These are phyloP conservation scores for Nyssa sinensis DNA, from an alignment of 148 eudicot species.

Conservation along the genomic window DNA sequence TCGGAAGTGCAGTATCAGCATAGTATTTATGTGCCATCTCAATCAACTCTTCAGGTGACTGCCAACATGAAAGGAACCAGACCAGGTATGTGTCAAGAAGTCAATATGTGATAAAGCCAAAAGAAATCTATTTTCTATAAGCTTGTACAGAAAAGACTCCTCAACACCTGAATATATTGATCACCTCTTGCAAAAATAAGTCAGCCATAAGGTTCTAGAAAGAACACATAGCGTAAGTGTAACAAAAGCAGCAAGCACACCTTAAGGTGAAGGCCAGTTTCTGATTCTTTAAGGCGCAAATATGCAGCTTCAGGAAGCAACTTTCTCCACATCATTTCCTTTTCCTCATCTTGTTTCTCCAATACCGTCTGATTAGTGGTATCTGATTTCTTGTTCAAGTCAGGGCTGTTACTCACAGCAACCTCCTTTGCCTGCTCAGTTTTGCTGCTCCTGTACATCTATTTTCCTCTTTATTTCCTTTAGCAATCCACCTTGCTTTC, in stretches of 20 bases:
- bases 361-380: slow-evolving; percentile 36
- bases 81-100: slow-evolving; percentile 18
- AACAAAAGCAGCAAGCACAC: slow-evolving; percentile 30
- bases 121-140: slow-evolving; percentile 1
- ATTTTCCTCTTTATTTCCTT: slow-evolving; percentile 85
- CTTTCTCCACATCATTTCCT: slow-evolving; percentile 66
- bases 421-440: slow-evolving; percentile 46
- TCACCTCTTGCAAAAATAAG: too few species aligned
- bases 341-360: slow-evolving; percentile 66
- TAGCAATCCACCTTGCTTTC: slow-evolving; percentile 84
- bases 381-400: slow-evolving; percentile 39
- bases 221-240: not conserved
- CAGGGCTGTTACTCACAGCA: slow-evolving; percentile 22
- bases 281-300: slow-evolving; percentile 83
- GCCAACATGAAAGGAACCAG: slow-evolving; percentile 30
- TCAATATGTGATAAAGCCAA: not conserved
- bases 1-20: slow-evolving; percentile 85
- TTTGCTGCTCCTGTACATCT: slow-evolving; percentile 57
- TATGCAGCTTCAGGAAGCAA: slow-evolving; percentile 74
- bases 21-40: slow-evolving; percentile 87
- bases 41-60: slow-evolving; percentile 86
- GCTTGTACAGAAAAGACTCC: not conserved
- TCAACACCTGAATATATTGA: not conserved
- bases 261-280: slow-evolving; percentile 86
- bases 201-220: not conserved